These are phyloP conservation scores for Kokia cookei DNA, from an alignment of 441 rosid genomes.

Conservation along the genomic window DNA sequence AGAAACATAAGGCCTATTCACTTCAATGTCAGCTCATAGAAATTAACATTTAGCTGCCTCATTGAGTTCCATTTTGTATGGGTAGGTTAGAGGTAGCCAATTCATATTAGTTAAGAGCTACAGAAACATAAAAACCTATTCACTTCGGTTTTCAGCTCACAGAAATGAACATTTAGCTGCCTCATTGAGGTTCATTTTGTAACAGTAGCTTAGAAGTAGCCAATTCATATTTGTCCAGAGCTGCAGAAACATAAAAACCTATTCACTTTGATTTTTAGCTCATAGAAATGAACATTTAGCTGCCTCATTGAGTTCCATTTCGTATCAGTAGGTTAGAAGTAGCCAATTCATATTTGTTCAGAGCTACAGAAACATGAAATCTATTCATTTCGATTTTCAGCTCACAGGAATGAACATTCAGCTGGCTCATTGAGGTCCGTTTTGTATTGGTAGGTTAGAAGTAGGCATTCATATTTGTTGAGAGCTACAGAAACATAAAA, in stretches of 20 bases:
- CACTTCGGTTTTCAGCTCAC: slow-evolving; percentile 48
- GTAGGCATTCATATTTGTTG: neutral
- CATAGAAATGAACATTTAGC: slow-evolving; percentile 52
- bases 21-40: slow-evolving; percentile 55
- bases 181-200: slow-evolving; percentile 36
- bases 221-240: neutral
- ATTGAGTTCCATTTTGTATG: slow-evolving; percentile 34
- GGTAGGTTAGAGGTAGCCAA: neutral
- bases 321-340: neutral
- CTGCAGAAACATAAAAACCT: too few relatives aligned
- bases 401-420: slow-evolving; percentile 14
- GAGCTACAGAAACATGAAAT: neutral
- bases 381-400: too few relatives aligned
- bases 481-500: neutral
- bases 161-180: slow-evolving; percentile 61
- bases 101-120: too few relatives aligned
- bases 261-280: slow-evolving; percentile 28
- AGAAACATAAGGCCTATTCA: too few relatives aligned
- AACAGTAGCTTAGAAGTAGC: too few relatives aligned
- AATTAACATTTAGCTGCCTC: slow-evolving; percentile 54
- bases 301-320: too few relatives aligned
- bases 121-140: neutral
- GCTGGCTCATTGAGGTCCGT: slow-evolving; percentile 44
- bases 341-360: neutral
- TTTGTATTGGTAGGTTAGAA: neutral